Evolutionary conservation across 768 basidiomycete genomes (phyloP).

Genomic region (Suillus luteus): DNA sequence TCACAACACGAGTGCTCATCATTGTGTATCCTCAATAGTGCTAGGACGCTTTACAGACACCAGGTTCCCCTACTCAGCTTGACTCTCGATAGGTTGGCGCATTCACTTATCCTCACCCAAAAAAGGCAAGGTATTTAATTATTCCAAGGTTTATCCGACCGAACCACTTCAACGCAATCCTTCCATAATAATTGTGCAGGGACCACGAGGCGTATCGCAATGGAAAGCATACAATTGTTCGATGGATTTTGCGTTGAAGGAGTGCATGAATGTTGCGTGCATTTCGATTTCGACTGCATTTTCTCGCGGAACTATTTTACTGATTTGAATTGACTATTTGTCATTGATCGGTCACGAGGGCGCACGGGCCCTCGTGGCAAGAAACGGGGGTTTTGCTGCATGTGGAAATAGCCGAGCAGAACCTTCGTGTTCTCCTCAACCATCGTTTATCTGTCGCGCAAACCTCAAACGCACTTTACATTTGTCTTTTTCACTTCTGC

Average conservation of each 20-base stretch:
- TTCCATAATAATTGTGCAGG: background rate
- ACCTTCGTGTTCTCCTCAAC: conserved; percentile 43
- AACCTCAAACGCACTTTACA: conserved; percentile 18
- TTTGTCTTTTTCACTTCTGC: conserved; percentile 21
- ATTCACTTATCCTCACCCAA: conserved; percentile 34
- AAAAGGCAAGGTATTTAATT: conserved; percentile 29
- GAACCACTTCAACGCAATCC: background rate
- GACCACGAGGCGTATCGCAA: background rate
- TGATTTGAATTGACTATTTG: conserved; percentile 26
- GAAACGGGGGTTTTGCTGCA: conserved; percentile 39
- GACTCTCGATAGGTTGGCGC: background rate
- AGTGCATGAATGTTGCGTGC: conserved; percentile 26
- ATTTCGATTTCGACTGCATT: conserved; percentile 31
- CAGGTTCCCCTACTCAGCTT: background rate
- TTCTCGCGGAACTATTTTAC: conserved; percentile 34
- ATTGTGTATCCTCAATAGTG: background rate
- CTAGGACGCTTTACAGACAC: background rate
- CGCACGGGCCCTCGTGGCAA: conserved; percentile 43
- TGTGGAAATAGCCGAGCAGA: conserved; percentile 42
- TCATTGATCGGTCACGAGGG: conserved; percentile 29
- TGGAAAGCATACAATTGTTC: background rate
- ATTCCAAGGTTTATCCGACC: conserved; percentile 18
- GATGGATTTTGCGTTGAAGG: conserved; percentile 17
- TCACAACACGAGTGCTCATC: background rate
- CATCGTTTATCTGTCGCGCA: conserved; percentile 41